These are phyloP conservation scores for Arthrobotrys iridis DNA, from an alignment of 2,329 filamentous ascomycete genomes.

Conservation along the genomic window DNA sequence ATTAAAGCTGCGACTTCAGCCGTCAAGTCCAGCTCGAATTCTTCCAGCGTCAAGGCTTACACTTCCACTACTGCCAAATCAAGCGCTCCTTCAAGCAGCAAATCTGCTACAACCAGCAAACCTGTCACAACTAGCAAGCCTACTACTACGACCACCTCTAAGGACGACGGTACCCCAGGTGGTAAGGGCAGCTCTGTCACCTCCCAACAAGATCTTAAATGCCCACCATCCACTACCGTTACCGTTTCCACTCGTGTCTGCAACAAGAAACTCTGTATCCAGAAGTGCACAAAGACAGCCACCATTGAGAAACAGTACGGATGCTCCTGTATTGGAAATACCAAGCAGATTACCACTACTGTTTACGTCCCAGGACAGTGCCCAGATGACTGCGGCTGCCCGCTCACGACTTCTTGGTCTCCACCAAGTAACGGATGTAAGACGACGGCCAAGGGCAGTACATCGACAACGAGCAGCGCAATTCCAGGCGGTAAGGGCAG, in stretches of 20 bases:
- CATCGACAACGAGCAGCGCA: not conserved
- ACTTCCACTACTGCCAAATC: too few relatives aligned
- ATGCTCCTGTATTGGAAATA: slow-evolving; percentile 12
- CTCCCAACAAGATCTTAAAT: not conserved
- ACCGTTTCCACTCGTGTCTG: not conserved
- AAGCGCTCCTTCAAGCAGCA: too few relatives aligned
- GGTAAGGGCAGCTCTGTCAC: not conserved
- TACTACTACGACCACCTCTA: not conserved
- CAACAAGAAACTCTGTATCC: not conserved
- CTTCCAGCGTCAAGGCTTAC: too few relatives aligned
- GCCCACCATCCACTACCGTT: slow-evolving; percentile 21
- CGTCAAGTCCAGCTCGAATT: too few relatives aligned
- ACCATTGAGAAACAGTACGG: not conserved
- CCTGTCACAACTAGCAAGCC: not conserved
- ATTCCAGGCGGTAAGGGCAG: not conserved
- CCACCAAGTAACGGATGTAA: not conserved
- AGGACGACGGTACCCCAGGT: not conserved
- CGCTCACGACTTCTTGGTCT: not conserved
- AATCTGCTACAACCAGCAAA: not conserved
- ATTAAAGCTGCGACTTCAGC: too few relatives aligned
- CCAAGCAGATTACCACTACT: not conserved
- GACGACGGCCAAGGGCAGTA: not conserved
- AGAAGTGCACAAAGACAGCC: not conserved
- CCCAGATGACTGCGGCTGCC: slow-evolving; percentile 7
- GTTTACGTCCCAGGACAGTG: slow-evolving; percentile 17